Evolutionary conservation across 805 yeast genomes (phyloP), one percentile per base, ranked within the genome.

Genomic region (Candida berthetii): DNA sequence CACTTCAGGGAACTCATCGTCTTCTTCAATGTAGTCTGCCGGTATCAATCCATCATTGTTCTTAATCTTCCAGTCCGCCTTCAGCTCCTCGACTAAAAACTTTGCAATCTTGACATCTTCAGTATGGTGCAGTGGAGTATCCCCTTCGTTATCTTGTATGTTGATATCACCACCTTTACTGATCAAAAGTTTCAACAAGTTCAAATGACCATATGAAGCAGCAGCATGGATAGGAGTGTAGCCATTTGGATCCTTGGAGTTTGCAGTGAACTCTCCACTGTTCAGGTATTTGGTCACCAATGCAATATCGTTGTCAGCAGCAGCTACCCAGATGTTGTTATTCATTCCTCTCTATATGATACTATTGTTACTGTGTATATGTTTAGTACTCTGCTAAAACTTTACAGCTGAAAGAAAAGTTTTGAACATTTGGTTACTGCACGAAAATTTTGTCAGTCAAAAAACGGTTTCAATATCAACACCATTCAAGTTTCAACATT

Each of bases 161-260:
- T 93, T 89, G 19, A 89, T 74, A 55, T 93, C 82, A 7, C 96
- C 98, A 8, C 85, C 85, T 16, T 63, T 50, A 16, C 64, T 58
- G 4, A 85, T 60, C 36, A 88, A 67, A 47, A 72, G 75, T 42
- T 65, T 60, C 31, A 93, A 65, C 32, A 93, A 66, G 9, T 83
- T 89, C 2, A 64, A 52, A 57, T 91, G 90, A 8, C 91, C 91
- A 61, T 93, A 93, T 1, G 97, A 84, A 2, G 95, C 95, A 1
- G 99, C 98, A 1, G 99, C 99, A 60, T 93, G 99, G 11, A 93
- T 73, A 7, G 99, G 95, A 0, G 98, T 91, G 62, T 95, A 93
- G 1, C 99, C 99, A 54, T 90, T 87, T 1, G 86, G 85, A 60
- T 93, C 99, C 47, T 82, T 78, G 7, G 83, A 74, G 54, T 87